Evolutionary conservation across 192 early-diverging fungal genomes (phyloP).

Genomic region (Spinellus fusiger): DNA sequence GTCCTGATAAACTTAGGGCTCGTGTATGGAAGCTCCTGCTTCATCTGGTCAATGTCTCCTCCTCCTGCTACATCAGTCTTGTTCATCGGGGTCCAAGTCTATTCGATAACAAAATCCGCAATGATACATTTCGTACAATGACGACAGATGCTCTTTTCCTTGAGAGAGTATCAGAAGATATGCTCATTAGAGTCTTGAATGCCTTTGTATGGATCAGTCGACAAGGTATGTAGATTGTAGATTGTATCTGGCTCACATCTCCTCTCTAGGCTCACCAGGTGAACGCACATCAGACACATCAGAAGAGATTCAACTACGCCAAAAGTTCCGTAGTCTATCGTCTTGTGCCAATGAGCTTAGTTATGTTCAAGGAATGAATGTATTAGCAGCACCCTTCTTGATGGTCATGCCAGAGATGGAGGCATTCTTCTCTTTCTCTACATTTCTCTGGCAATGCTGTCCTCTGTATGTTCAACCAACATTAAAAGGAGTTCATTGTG

Average conservation of each 20-base stretch:
- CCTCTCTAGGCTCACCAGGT: background rate
- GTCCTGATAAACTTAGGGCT: slow-evolving; percentile 35
- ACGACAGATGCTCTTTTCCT: slow-evolving; percentile 73
- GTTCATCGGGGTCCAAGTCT: slow-evolving; percentile 65
- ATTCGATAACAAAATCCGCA: slow-evolving; percentile 77
- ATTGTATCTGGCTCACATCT: background rate
- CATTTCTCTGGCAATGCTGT: slow-evolving; percentile 82
- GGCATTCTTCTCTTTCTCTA: slow-evolving; percentile 81
- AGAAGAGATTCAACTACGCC: slow-evolving; percentile 3
- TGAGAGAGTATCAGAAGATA: slow-evolving; percentile 61
- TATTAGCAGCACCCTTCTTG: slow-evolving; percentile 84
- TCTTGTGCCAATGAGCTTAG: slow-evolving; percentile 39
- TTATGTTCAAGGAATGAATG: slow-evolving; percentile 97
- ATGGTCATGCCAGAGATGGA: slow-evolving; percentile 90
- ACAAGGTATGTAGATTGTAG: slow-evolving; percentile 47
- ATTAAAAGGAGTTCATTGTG: slow-evolving; percentile 85
- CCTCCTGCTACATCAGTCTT: slow-evolving; percentile 65
- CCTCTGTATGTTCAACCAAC: slow-evolving; percentile 92
- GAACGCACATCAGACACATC: background rate
- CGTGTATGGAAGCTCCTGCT: slow-evolving; percentile 73
- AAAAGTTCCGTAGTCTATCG: background rate
- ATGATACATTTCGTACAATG: slow-evolving; percentile 86
- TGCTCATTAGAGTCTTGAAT: slow-evolving; percentile 76
- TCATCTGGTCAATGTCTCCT: slow-evolving; percentile 63
- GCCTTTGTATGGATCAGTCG: slow-evolving; percentile 72